A percentile compares a stretch with the other conserved stretches of the same genome.
Evolutionary conservation across 352 stramenopile species (phyloP).

Genomic region (Globisporangium takayamanum): DNA sequence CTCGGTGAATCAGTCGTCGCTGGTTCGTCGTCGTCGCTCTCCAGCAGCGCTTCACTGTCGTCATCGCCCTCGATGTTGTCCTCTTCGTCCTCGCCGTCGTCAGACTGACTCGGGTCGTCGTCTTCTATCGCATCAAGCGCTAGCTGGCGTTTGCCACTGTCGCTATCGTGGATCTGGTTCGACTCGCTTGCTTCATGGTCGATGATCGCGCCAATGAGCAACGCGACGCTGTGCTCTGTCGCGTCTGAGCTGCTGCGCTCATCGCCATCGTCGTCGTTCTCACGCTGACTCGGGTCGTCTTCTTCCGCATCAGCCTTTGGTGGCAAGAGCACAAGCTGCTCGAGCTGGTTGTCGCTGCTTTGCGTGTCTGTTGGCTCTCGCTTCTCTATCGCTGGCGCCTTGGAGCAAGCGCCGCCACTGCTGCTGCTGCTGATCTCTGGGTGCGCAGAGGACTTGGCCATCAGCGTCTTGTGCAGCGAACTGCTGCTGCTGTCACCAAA

Average conservation of each 20-base stretch:
- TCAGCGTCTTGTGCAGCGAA: not conserved
- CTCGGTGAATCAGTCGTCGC: not conserved
- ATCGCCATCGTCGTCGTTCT: not conserved
- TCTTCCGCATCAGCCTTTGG: not conserved
- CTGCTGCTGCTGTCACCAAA: constrained; percentile 13
- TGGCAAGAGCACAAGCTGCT: not conserved
- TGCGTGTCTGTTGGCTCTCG: not conserved
- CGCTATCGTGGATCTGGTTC: constrained; percentile 6
- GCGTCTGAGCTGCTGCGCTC: not conserved
- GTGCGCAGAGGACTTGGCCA: not conserved
- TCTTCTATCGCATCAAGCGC: constrained; percentile 3
- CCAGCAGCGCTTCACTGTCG: not conserved
- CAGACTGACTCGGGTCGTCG: not conserved
- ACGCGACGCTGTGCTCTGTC: constrained; percentile 2
- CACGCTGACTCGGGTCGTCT: not conserved
- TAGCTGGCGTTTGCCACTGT: not conserved
- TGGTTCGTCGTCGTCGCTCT: not conserved
- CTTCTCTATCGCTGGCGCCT: not conserved
- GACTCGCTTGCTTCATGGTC: constrained; percentile 8
- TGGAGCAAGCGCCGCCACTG: not conserved
- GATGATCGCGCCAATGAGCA: constrained; percentile 12
- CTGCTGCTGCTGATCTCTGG: not conserved
- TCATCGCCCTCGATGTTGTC: not conserved
- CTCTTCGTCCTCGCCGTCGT: not conserved
- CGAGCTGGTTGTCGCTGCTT: constrained; percentile 7